These are phyloP conservation scores for Ogataea siamensis DNA, from an alignment of 805 yeast genomes.

Conservation along the genomic window DNA sequence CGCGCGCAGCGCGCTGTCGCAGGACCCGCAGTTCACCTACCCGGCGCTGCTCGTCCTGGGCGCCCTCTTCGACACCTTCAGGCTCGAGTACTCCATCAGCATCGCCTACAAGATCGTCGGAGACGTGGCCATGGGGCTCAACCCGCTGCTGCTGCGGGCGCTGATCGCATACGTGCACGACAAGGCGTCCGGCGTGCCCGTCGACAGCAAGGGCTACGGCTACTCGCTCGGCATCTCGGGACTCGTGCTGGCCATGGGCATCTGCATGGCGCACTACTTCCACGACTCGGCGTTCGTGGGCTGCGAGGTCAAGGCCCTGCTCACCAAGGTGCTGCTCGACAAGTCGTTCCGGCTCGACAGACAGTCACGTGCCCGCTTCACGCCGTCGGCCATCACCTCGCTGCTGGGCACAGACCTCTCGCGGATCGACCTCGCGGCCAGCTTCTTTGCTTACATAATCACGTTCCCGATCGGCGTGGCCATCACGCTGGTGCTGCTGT, in stretches of 20 bases:
- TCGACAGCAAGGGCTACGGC: constrained; percentile 64
- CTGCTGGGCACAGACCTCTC: constrained; percentile 79
- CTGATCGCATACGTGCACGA: constrained; percentile 63
- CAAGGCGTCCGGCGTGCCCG: constrained; percentile 43
- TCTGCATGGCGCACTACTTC: constrained; percentile 60
- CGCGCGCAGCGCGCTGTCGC: constrained; percentile 38
- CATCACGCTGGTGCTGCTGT: constrained; percentile 61
- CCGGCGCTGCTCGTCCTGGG: constrained; percentile 42
- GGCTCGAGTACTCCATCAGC: constrained; percentile 41
- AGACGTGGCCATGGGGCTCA: constrained; percentile 51
- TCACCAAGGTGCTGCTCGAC: constrained; percentile 66
- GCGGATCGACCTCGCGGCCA: constrained; percentile 74
- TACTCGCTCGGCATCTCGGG: constrained; percentile 67
- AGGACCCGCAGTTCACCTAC: constrained; percentile 40
- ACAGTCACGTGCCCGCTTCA: constrained; percentile 54
- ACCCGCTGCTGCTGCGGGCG: constrained; percentile 64
- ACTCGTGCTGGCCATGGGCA: constrained; percentile 49
- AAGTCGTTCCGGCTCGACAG: constrained; percentile 65
- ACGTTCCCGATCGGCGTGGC: constrained; percentile 63
- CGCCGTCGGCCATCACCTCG: constrained; percentile 72
- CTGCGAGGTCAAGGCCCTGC: constrained; percentile 64
- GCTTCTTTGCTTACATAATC: constrained; percentile 61
- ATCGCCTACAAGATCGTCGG: constrained; percentile 42
- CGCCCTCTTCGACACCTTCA: constrained; percentile 51
- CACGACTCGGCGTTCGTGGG: constrained; percentile 62